Base-by-base conservation (phyloP, 2,329 filamentous ascomycete species). In the Cladosporium sphaerospermum region DNA sequence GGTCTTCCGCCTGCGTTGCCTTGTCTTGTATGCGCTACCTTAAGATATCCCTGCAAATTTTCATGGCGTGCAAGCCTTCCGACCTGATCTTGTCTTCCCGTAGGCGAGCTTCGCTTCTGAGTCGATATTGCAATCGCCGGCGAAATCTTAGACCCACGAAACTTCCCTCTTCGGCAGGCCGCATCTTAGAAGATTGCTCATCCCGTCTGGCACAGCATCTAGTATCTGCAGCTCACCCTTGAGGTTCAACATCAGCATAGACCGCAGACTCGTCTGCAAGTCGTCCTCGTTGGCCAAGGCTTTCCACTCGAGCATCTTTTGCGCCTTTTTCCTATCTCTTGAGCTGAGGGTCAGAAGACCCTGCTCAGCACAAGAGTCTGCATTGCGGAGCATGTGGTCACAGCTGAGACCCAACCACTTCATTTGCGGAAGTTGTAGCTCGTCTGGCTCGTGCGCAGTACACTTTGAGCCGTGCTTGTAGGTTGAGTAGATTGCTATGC, bases 211-310 rank as follows among this genome's bases (percentile, higher is more conserved):
- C 8, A 58, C 42, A 11, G 62, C 61, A 51, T 69, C 65, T 3
- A 70, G 57, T 28, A 69, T 31, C 54, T 93, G 86, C 47, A 92
- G 88, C 64, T 93, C 88, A 0, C 85, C 85, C 63, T 92, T 93
- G 45, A 83, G 61, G 49, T 86, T 85, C 47, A 91, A 71, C 71
- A 87, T 78, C 16, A 92, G 69, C 86, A 92, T 90, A 1, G 76
- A 61, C 62, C 89, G 87, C 13, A 92, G 60, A 61, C 90, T 84
- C 2, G 69, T 68, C 31, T 71, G 70, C 56, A 81, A 71, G 6
- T 73, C 69, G 2, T 45, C 41, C 9, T 57, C 50, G 11, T 60
- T 53, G 4, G 37, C 47, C 4, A 39, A 23, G 2, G 43, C 39
- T 8, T 34, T 40, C 10, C 33, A 33, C 16, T 59, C 60, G 11